A percentile compares a stretch with the other conserved stretches of the same genome.
These are phyloP conservation scores for Paxillus rubicundulus DNA, from an alignment of 768 basidiomycete genomes.

Conservation along the genomic window DNA sequence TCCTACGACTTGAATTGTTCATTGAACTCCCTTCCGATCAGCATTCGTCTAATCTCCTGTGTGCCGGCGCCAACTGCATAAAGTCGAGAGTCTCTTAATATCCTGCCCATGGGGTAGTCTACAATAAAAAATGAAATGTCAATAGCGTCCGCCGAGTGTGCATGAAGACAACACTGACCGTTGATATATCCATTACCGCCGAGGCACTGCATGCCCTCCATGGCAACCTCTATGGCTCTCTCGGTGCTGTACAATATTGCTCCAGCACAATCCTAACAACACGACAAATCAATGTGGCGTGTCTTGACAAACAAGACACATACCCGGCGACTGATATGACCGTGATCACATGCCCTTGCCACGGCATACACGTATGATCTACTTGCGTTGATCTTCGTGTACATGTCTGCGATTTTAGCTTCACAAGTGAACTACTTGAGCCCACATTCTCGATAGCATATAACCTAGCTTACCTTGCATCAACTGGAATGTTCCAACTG, in stretches of 20 bases:
- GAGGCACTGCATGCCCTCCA: constrained; percentile 90
- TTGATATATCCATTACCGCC: constrained; percentile 97
- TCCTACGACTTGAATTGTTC: constrained; percentile 46
- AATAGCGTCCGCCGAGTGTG: neutral
- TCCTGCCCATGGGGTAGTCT: constrained; percentile 91
- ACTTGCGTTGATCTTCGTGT: constrained; percentile 86
- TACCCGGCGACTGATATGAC: constrained; percentile 74
- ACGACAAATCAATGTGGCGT: constrained; percentile 4
- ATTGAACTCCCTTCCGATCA: constrained; percentile 93
- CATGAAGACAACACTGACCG: constrained; percentile 42
- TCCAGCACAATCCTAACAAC: constrained; percentile 86
- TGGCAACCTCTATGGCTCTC: constrained; percentile 83
- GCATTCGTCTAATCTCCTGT: constrained; percentile 91
- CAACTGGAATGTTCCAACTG: constrained; percentile 87
- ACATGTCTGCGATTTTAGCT: constrained; percentile 92
- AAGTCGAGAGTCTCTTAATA: constrained; percentile 81
- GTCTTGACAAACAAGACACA: constrained; percentile 23
- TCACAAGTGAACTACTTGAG: constrained; percentile 2
- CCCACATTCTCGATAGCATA: neutral
- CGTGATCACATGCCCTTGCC: constrained; percentile 81
- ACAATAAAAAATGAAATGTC: constrained; percentile 3
- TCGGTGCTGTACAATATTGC: constrained; percentile 94
- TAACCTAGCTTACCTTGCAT: constrained; percentile 73
- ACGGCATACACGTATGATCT: constrained; percentile 93
- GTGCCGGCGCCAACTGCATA: constrained; percentile 97